Percentiles rank a stretch among this genome's conserved stretches.
Conservation (phyloP, 2,329 filamentous ascomycete genomes). For the Pseudofabraea citricarpa region DNA sequence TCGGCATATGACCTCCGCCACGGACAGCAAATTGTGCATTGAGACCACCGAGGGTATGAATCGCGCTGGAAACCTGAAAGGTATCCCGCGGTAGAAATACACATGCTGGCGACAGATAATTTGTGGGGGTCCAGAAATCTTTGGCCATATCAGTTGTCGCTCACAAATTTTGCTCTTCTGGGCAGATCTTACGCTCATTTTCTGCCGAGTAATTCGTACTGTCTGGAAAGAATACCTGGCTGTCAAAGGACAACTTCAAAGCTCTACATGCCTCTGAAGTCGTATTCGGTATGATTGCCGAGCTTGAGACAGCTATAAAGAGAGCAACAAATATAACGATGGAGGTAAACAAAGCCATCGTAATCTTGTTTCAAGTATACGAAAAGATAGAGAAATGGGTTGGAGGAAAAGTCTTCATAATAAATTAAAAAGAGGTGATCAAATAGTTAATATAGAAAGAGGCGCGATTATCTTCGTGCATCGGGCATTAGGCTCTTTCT, state of each 20-base stretch:
- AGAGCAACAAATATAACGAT: no score
- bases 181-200: neutral
- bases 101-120: constrained; percentile 9
- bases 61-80: constrained; percentile 6
- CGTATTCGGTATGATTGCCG: no score
- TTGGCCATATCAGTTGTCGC: neutral
- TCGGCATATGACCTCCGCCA: constrained; percentile 13
- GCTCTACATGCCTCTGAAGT: no score
- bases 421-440: no score
- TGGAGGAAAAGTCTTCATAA: no score
- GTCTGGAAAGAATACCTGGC: neutral
- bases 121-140: constrained; percentile 10
- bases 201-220: neutral
- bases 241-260: neutral
- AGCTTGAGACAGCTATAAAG: no score
- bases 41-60: constrained; percentile 5
- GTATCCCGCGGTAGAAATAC: constrained; percentile 5
- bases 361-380: no score
- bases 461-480: no score
- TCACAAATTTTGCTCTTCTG: neutral
- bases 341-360: no score
- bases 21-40: constrained; percentile 9
- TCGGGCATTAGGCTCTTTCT: no score
- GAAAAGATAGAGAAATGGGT: no score
- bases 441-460: no score